Conservation (phyloP, 2,329 filamentous ascomycete genomes). For the Monilinia aucupariae region DNA sequence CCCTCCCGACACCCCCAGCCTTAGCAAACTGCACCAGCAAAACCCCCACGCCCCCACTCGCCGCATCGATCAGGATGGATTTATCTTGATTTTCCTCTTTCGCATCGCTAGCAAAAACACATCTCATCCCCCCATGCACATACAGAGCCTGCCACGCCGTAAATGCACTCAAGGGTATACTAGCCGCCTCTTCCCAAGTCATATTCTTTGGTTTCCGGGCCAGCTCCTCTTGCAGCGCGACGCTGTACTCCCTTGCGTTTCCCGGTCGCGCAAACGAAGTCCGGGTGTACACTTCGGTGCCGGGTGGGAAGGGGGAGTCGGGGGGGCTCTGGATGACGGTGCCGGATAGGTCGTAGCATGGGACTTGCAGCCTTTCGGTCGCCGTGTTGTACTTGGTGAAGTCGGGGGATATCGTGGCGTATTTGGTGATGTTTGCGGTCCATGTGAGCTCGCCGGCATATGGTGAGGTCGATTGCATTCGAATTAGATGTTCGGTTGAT, state of each 20-base stretch:
- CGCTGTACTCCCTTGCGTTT: constrained; percentile 4
- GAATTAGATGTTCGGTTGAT: constrained; percentile 8
- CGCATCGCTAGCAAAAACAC: not conserved
- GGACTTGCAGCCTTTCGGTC: not conserved
- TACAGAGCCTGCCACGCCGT: constrained; percentile 14
- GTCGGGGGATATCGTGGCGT: not conserved
- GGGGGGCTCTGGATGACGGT: not conserved
- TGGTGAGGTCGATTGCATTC: constrained; percentile 1
- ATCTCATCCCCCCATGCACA: not conserved
- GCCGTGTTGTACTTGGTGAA: not conserved
- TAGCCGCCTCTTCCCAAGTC: constrained; percentile 5
- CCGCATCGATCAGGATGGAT: constrained; percentile 1
- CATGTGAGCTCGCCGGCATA: constrained; percentile 8
- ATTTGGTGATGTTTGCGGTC: not conserved
- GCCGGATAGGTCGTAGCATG: not conserved
- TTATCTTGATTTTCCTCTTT: not conserved
- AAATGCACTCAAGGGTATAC: constrained; percentile 7
- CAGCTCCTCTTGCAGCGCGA: not conserved
- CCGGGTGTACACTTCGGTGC: not conserved
- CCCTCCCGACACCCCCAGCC: not conserved
- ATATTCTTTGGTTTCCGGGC: not conserved
- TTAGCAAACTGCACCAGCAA: constrained; percentile 6
- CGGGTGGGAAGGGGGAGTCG: not conserved
- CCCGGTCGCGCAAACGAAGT: not conserved
- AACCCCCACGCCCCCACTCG: not conserved